Base-by-base conservation (phyloP, 2,329 filamentous ascomycete species). In the Sarocladiaceae sp. region DNA sequence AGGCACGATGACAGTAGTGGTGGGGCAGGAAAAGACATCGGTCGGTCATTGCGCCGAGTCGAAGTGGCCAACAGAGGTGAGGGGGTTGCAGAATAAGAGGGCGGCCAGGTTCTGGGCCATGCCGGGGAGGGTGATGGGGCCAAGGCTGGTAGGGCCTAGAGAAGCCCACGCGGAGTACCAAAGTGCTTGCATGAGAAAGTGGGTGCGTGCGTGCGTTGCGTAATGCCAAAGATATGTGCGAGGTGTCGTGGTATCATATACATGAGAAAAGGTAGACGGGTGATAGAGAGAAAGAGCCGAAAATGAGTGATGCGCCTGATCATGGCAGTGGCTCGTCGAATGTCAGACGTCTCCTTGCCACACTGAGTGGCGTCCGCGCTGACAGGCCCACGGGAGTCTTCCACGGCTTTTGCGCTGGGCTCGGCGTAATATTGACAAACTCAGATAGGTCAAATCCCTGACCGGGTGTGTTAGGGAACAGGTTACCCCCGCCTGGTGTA, bases 351-450 rank as follows among this genome's bases (percentile, higher is more conserved):
- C 88, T 82, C 61, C 89, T 76, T n/a, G 88, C 80, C 44, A 87
- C 82, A 59, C 83, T 89, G 53, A 80, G 65, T 8, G 82, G 82
- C 39, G 81, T 84, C 62, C 75, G 77, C 51, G 71, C 66, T 17
- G 71, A 65, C 26, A 77, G 74, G 25, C 82, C 77, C 11, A 83
- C 68, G 11, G 90, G 91, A 0, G 91, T 96, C 66, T 87, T 90
- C 88, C 91, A 97, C 10, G 85, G 80, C 59, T 84, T 90, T 72
- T 97, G 94, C 23, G 90, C 94, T 18, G 94, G 94, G 64, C 90
- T 96, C 0, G 94, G 94, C 6, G 94, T 96, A 66, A 97, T 93
- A 71, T 97, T 97, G 65, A 97, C 87, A 70, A 96, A 99, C 66
- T 99, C 94, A 50, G 91, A 84, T 71, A 97, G 96, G 72, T 97